Conservation (phyloP, 2,329 filamentous ascomycete species). For the Nothophoma quercina region DNA sequence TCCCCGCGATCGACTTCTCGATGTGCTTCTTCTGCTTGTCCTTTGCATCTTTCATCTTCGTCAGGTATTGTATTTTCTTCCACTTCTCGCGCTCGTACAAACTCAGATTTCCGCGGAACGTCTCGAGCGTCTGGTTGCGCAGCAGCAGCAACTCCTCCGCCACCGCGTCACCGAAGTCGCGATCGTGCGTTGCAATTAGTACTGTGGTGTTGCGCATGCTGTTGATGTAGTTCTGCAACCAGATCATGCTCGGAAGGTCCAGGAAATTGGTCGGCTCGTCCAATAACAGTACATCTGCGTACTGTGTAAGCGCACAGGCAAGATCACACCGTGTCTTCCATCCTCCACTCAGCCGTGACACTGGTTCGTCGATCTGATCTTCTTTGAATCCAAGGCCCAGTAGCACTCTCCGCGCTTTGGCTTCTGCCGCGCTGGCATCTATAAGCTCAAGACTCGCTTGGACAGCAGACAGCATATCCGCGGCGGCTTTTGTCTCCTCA, state of each 20-base stretch:
- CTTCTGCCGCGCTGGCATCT: constrained; percentile 69
- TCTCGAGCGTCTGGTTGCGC: constrained; percentile 73
- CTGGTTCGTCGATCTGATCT: constrained; percentile 64
- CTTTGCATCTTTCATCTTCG: constrained; percentile 81
- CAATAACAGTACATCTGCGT: constrained; percentile 78
- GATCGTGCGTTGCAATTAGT: constrained; percentile 83
- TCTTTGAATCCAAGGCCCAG: constrained; percentile 76
- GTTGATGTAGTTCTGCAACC: constrained; percentile 77
- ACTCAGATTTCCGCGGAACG: constrained; percentile 77
- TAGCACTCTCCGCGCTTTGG: constrained; percentile 67
- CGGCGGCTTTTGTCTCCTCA: constrained; percentile 72
- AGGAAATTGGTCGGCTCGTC: constrained; percentile 91
- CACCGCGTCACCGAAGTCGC: constrained; percentile 78
- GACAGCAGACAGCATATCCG: constrained; percentile 72
- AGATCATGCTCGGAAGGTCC: constrained; percentile 82
- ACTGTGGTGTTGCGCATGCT: constrained; percentile 68
- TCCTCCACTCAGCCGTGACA: constrained; percentile 74
- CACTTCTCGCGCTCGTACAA: constrained; percentile 73
- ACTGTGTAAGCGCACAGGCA: constrained; percentile 69
- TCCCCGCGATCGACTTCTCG: constrained; percentile 77
- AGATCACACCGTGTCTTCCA: constrained; percentile 56
- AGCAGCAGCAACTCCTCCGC: constrained; percentile 79
- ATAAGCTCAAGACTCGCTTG: constrained; percentile 70
- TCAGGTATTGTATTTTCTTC: constrained; percentile 72
- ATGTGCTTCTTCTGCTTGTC: constrained; percentile 83